Percentiles rank a stretch among this genome's conserved stretches.
phyloP scores from a whole-genome alignment of 306 rosid species.

The Pterocarpus santalinus region DNA sequence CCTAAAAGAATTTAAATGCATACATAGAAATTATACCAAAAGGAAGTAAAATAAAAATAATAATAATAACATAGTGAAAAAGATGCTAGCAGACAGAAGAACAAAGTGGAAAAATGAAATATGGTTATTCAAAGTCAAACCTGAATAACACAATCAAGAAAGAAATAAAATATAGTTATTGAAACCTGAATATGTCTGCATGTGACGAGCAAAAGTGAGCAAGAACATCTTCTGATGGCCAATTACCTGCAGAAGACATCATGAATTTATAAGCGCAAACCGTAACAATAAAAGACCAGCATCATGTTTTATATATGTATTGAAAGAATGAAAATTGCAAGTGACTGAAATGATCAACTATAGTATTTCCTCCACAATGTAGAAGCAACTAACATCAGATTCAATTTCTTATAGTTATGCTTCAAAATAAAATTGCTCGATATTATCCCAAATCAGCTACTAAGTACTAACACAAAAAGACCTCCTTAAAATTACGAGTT shows the following conservation, averaged over 20 bases:
- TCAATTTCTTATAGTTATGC: background rate
- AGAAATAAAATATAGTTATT: constrained; percentile 9
- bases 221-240: constrained; percentile 99
- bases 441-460: constrained; percentile 27
- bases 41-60: constrained; percentile 26
- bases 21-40: constrained; percentile 22
- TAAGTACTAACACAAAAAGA: background rate
- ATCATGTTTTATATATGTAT: constrained; percentile 11
- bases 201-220: constrained; percentile 81
- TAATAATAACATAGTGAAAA: constrained; percentile 34
- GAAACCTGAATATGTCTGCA: constrained; percentile 75
- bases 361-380: constrained; percentile 19
- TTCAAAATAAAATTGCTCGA: background rate
- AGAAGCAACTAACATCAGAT: constrained; percentile 28
- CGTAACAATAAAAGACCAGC: constrained; percentile 1
- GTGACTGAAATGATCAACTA: constrained; percentile 21
- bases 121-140: constrained; percentile 23
- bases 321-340: background rate
- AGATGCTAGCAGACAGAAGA: constrained; percentile 32
- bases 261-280: constrained; percentile 21
- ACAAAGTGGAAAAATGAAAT: constrained; percentile 5
- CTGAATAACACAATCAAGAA: constrained; percentile 25
- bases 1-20: constrained; percentile 55
- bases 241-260: constrained; percentile 73
- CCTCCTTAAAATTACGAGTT: background rate